Evolutionary conservation across 768 basidiomycete species (phyloP).

Genomic region (Boletus speciosus): DNA sequence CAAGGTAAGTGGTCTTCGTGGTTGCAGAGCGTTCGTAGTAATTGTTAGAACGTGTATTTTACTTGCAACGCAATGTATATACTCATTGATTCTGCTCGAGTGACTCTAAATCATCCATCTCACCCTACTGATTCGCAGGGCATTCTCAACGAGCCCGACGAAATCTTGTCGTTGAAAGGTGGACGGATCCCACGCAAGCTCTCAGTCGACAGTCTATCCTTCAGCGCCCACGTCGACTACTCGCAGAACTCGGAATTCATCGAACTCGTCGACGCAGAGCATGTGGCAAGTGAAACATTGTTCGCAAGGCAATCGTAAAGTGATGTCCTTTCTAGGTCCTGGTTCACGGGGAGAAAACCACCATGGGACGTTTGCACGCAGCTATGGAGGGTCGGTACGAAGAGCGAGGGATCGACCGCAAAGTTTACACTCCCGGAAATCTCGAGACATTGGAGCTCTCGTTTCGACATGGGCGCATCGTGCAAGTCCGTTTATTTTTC

Average conservation of each 20-base stretch:
- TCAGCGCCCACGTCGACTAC: slow-evolving; percentile 95
- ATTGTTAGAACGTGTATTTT: slow-evolving; percentile 19
- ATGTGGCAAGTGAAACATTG: slow-evolving; percentile 58
- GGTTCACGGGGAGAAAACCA: slow-evolving; percentile 90
- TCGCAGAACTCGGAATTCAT: slow-evolving; percentile 96
- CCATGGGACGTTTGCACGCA: slow-evolving; percentile 82
- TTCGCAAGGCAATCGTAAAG: not conserved
- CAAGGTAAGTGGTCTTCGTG: slow-evolving; percentile 67
- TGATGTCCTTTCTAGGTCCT: slow-evolving; percentile 53
- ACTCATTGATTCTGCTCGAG: not conserved
- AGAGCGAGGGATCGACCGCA: slow-evolving; percentile 84
- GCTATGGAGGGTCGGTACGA: slow-evolving; percentile 84
- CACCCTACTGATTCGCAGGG: slow-evolving; percentile 49
- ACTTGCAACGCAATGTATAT: slow-evolving; percentile 9
- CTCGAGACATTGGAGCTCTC: slow-evolving; percentile 82
- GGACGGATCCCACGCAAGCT: slow-evolving; percentile 77
- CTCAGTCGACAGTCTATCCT: slow-evolving; percentile 92
- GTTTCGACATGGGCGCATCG: slow-evolving; percentile 84
- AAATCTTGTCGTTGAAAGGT: slow-evolving; percentile 74
- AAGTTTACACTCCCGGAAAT: slow-evolving; percentile 91
- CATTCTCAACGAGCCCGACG: slow-evolving; percentile 89
- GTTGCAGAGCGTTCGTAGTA: not conserved
- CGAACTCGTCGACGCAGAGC: slow-evolving; percentile 81
- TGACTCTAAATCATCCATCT: slow-evolving; percentile 5
- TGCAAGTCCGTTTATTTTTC: slow-evolving; percentile 56